Evolutionary conservation across 768 basidiomycete species (phyloP), one percentile per base, ranked within the genome.

Genomic region (Kwoniella dendrophila): DNA sequence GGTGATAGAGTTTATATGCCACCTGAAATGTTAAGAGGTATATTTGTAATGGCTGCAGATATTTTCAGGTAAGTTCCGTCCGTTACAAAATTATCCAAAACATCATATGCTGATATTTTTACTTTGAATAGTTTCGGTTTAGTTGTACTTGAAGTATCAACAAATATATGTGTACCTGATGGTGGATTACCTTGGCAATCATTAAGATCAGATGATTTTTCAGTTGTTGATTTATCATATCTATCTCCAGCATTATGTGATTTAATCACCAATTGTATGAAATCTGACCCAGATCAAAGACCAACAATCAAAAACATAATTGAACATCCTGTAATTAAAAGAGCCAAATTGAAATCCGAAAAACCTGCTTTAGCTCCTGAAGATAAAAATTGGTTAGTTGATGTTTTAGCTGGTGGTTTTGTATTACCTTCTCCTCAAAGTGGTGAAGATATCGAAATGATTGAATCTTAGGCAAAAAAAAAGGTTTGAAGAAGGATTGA

Each of bases 1-100:
- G 96, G 96, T 4, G 96, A 99, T 80, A 89, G 98, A 77, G 83
- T 94, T 67, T 99, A 99, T 81, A 85, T 99, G 81, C 93, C 96
- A 40, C 92, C 92, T 11, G 96, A 99, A 81, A 90, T 97, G 41
- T 82, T 99, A 54, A 87, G 92, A 76, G 95, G 95, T 32, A 83
- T 82, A 58, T 99, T 97, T 79, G 88, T 93, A 72, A 90, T 87
- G 80, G 90, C 89, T 63, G 94, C 96, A 55, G 96, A 99, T 82
- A 86, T 98, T 57, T 99, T 98, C 83, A 93, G 90, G 93, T 92
- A 76, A 81, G 88, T 82, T 20, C 3, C n/a, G 24, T 41, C 11
- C 24, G 22, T 18, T 34, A 18, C 12, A 22, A 43, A 5, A 41
- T 12, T 22, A 20, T 27, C 18, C 29, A 11, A 10, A 14, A 48